Percentiles rank a stretch among this genome's conserved stretches.
Conservation (phyloP, 1,284 basidiomycete genomes). For the Leucoagaricus sp. region DNA sequence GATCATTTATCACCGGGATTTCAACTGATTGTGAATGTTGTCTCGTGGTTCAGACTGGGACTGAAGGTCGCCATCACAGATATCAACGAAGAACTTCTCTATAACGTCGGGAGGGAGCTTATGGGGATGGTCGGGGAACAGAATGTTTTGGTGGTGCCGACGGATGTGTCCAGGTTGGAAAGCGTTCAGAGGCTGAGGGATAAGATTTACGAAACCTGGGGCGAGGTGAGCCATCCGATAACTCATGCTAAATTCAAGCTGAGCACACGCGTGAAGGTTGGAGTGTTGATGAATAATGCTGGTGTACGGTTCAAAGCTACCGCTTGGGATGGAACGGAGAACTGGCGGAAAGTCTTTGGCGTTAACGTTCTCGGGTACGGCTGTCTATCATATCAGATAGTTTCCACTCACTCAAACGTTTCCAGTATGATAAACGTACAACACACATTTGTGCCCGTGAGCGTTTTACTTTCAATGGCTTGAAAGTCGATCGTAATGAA, state of each 20-base stretch:
- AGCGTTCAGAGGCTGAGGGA: slow-evolving; percentile 76
- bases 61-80: slow-evolving; percentile 88
- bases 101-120: slow-evolving; percentile 56
- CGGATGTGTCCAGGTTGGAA: slow-evolving; percentile 77
- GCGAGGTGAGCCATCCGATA: slow-evolving; percentile 67
- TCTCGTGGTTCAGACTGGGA: slow-evolving; percentile 48
- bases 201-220: slow-evolving; percentile 83
- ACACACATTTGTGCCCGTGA: slow-evolving; percentile 82
- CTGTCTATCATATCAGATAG: background rate
- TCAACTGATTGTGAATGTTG: background rate
- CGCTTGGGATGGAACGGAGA: slow-evolving; percentile 67
- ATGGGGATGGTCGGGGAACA: slow-evolving; percentile 57
- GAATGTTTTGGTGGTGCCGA: slow-evolving; percentile 72
- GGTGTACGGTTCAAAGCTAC: slow-evolving; percentile 60
- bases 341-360: slow-evolving; percentile 76
- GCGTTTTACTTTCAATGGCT: slow-evolving; percentile 25
- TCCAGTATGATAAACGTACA: slow-evolving; percentile 82
- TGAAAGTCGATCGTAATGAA: background rate
- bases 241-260: background rate
- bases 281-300: slow-evolving; percentile 89
- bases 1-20: background rate
- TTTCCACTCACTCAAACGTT: slow-evolving; percentile 16
- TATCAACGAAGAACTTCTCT: slow-evolving; percentile 50
- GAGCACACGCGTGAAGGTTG: slow-evolving; percentile 52
- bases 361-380: slow-evolving; percentile 80